Evolutionary conservation across 192 early-diverging fungal genomes (phyloP), one percentile per base, ranked within the genome.

Genomic region (Umbelopsis vinacea): DNA sequence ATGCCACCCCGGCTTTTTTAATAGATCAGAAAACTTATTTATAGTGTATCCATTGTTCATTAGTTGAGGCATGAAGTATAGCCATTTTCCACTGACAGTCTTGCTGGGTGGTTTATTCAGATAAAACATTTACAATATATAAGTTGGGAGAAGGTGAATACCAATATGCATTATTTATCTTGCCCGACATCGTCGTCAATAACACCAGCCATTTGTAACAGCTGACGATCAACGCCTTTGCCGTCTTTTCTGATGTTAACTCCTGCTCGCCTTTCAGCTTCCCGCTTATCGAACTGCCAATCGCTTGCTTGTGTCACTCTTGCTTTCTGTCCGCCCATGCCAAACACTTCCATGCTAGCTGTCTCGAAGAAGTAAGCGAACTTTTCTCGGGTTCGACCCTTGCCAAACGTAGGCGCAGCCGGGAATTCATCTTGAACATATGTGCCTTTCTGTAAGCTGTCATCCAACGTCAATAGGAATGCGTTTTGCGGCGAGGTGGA

Each of bases 291-390:
- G 78, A 86, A 88, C 19, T 75, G 54, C 84, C 83, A 85, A 4
- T 84, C 86, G 17, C 73, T 79, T 46, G 78, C 67, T 33, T 86
- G 84, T 21, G 70, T 60, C 19, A 71, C 74, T 47, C 76, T 76
- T 19, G 82, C 80, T 29, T 70, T 74, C 14, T 79, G 50, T n/a
- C 76, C 80, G 29, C 86, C 86, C 17, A 86, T 38, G 1, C 86
- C 86, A 79, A 85, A 84, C 0, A 84, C 86, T 35, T 88, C 85
- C n/a, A 83, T 75, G 29, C 76, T 74, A 2, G 79, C 72, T n/a
- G 82, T 74, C 38, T 88, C 84, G 77, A 85, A 77, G 0, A 66
- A 52, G 29, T 78, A 67, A 3, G 70, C 66, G 47, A 86, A 84
- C 7, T 75, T 71, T 68, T 23, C 66, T 53, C 60, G 66, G 29